These are phyloP conservation scores for Pholiota conissans DNA, from an alignment of 768 basidiomycete species.

Conservation along the genomic window DNA sequence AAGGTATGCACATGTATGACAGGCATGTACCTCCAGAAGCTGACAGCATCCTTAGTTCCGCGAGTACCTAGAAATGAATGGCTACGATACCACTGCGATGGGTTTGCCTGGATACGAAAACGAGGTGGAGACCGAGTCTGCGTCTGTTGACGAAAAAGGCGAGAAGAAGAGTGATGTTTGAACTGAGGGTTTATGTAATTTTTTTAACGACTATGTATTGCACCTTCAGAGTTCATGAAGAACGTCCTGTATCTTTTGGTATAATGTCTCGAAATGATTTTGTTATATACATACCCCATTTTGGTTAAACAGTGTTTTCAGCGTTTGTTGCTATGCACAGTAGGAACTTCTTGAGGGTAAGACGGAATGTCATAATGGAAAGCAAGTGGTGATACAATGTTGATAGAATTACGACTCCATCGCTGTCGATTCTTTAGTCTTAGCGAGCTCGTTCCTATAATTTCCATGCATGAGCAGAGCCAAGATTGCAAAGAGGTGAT, in stretches of 20 bases:
- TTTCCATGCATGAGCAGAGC: background rate
- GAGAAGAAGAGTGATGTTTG: constrained; percentile 18
- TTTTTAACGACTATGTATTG: no score
- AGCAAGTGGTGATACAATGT: background rate
- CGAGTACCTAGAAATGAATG: constrained; percentile 73
- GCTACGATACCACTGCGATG: constrained; percentile 78
- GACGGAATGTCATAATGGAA: background rate
- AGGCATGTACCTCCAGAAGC: background rate
- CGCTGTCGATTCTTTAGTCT: constrained; percentile 35
- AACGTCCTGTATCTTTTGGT: constrained; percentile 1
- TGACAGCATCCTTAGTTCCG: constrained; percentile 60
- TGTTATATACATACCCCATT: constrained; percentile 3
- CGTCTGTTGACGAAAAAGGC: constrained; percentile 25
- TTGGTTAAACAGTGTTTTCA: background rate
- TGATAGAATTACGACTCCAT: constrained; percentile 1
- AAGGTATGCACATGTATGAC: constrained; percentile 38
- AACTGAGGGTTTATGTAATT: background rate
- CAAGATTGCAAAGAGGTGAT: background rate
- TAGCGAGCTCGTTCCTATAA: constrained; percentile 62
- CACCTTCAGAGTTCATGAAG: no score
- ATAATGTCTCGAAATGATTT: constrained; percentile 7
- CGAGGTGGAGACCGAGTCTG: constrained; percentile 13
- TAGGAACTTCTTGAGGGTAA: background rate
- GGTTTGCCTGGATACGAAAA: constrained; percentile 40
- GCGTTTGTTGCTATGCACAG: background rate